Conservation (phyloP, 306 rosid genomes). For the Rosa lucieae region DNA sequence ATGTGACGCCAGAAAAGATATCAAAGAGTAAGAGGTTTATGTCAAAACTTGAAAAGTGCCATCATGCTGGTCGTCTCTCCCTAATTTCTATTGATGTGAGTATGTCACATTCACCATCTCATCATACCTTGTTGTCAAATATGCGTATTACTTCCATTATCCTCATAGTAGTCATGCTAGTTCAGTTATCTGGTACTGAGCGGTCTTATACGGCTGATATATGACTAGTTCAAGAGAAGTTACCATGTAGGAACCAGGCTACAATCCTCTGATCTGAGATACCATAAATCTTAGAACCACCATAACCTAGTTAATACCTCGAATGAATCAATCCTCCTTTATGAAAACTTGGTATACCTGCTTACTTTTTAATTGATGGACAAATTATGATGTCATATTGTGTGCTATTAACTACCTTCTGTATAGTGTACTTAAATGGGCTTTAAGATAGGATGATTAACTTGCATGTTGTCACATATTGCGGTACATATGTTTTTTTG, state of each 20-base stretch:
- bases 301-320: neutral
- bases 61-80: constrained; percentile 79
- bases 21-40: constrained; percentile 98
- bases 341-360: neutral
- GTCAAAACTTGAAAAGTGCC: constrained; percentile 98
- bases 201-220: neutral
- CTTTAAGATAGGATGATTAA: neutral
- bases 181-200: constrained; percentile 7
- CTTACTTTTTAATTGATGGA: neutral
- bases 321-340: neutral
- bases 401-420: neutral
- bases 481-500: neutral
- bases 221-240: neutral
- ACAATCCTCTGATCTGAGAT: neutral
- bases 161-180: constrained; percentile 13
- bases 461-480: neutral
- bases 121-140: constrained; percentile 18
- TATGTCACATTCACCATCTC: constrained; percentile 16
- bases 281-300: neutral
- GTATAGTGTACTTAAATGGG: neutral
- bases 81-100: constrained; percentile 89
- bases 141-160: constrained; percentile 12
- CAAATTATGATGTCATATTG: neutral
- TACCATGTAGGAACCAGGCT: neutral
- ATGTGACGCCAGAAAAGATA: constrained; percentile 96